These are phyloP conservation scores for Xylariomycetidae sp. DNA, from an alignment of 2,329 filamentous ascomycete species.

Conservation along the genomic window DNA sequence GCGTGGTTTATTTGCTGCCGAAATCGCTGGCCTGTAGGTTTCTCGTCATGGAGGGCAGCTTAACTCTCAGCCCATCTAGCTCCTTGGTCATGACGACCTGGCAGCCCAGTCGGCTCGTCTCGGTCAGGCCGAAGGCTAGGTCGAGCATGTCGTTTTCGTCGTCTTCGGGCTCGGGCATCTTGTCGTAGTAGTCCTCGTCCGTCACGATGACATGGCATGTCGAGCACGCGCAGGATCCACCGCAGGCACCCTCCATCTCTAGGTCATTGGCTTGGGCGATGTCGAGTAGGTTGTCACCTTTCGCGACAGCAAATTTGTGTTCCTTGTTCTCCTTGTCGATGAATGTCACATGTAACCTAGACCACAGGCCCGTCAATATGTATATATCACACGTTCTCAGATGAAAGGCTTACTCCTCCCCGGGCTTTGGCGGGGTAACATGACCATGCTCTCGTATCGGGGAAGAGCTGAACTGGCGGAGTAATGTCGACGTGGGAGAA, in stretches of 20 bases:
- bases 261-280: conserved; percentile 92
- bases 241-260: conserved; percentile 98
- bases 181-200: conserved; percentile 67
- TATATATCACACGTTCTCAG: too few species aligned
- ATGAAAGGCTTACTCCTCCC: conserved; percentile 74
- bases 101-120: conserved; percentile 78
- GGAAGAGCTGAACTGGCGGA: conserved; percentile 60
- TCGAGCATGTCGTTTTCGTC: conserved; percentile 90
- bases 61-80: conserved; percentile 78
- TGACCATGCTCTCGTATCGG: conserved; percentile 64
- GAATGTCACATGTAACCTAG: conserved; percentile 81
- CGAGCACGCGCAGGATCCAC: conserved; percentile 87
- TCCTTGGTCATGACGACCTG: conserved; percentile 90
- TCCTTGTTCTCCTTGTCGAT: conserved; percentile 81
- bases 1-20: conserved; percentile 21
- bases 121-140: conserved; percentile 81
- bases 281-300: conserved; percentile 89
- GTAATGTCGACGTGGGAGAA: conserved; percentile 4
- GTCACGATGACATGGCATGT: conserved; percentile 87
- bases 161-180: conserved; percentile 70
- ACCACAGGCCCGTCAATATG: too few species aligned
- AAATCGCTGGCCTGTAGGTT: conserved; percentile 97
- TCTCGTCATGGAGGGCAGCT: conserved; percentile 85
- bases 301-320: conserved; percentile 70
- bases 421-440: conserved; percentile 74